A percentile compares a stretch with the other conserved stretches of the same genome.
Evolutionary conservation across 768 basidiomycete species (phyloP).

Genomic region (Kwoniella heveanensis): DNA sequence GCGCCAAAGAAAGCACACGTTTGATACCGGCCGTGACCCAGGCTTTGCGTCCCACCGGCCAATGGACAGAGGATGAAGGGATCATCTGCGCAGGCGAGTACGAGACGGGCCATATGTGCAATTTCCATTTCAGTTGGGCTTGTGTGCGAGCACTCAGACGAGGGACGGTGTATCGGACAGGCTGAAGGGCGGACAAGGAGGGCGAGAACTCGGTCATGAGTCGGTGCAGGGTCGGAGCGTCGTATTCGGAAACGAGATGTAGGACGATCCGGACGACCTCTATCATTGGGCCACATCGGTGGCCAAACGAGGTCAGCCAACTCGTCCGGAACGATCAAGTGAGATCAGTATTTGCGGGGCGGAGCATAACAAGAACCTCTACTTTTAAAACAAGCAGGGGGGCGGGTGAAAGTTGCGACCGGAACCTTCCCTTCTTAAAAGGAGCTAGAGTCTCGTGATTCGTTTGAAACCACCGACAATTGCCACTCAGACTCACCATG

Average conservation of each 20-base stretch:
- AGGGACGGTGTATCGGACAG: slow-evolving; percentile 61
- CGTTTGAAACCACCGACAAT: no score
- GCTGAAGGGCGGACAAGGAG: slow-evolving; percentile 23
- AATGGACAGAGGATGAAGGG: slow-evolving; percentile 64
- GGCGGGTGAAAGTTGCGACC: no score
- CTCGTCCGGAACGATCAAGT: no score
- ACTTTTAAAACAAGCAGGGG: no score
- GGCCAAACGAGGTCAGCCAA: no score
- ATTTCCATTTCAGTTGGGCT: slow-evolving; percentile 68
- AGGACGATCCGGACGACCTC: slow-evolving; percentile 42
- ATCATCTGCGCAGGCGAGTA: slow-evolving; percentile 53
- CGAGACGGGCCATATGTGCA: slow-evolving; percentile 72
- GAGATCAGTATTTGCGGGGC: no score
- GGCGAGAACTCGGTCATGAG: slow-evolving; percentile 27
- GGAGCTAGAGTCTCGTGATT: not conserved
- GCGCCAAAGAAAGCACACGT: slow-evolving; percentile 62
- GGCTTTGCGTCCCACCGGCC: slow-evolving; percentile 66
- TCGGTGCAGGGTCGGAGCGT: slow-evolving; percentile 15
- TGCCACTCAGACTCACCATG: slow-evolving; percentile 12
- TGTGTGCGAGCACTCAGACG: slow-evolving; percentile 68
- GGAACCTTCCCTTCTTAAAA: no score
- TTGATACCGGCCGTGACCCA: slow-evolving; percentile 78
- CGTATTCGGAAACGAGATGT: slow-evolving; percentile 19
- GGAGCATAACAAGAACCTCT: no score
- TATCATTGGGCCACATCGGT: no score